phyloP scores from a whole-genome alignment of 805 yeast genomes.

The Yarrowia sp. region DNA sequence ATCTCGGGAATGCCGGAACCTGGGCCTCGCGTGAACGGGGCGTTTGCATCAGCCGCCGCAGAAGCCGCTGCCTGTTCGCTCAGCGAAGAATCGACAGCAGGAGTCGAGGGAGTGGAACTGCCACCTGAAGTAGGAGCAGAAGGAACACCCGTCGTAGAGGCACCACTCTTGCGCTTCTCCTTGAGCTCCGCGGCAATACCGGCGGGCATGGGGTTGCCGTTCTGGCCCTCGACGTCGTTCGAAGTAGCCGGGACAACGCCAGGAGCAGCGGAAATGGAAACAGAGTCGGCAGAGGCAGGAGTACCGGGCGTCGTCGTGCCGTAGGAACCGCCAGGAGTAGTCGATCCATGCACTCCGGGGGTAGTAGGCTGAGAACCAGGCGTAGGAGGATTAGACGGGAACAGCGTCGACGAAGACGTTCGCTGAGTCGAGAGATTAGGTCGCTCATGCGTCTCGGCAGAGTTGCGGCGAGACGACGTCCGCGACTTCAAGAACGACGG shows the following conservation, averaged over 20 bases:
- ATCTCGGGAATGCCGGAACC: constrained; percentile 7
- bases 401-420: background rate
- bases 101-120: background rate
- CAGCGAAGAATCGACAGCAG: background rate
- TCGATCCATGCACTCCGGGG: background rate
- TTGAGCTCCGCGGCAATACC: background rate
- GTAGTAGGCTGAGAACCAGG: background rate
- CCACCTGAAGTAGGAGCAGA: background rate
- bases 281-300: constrained; percentile 9
- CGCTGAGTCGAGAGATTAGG: background rate
- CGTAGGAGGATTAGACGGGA: background rate
- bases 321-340: background rate
- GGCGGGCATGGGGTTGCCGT: constrained; percentile 14
- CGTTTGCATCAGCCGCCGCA: background rate
- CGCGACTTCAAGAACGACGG: background rate
- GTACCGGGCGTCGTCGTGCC: background rate
- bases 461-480: background rate
- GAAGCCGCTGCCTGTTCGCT: background rate
- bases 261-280: background rate
- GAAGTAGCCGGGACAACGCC: background rate
- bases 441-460: background rate
- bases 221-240: background rate
- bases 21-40: background rate
- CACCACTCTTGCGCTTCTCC: background rate
- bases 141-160: background rate